phyloP scores from a whole-genome alignment of 176 grass and related monocot species.

The Otatea glauca region DNA sequence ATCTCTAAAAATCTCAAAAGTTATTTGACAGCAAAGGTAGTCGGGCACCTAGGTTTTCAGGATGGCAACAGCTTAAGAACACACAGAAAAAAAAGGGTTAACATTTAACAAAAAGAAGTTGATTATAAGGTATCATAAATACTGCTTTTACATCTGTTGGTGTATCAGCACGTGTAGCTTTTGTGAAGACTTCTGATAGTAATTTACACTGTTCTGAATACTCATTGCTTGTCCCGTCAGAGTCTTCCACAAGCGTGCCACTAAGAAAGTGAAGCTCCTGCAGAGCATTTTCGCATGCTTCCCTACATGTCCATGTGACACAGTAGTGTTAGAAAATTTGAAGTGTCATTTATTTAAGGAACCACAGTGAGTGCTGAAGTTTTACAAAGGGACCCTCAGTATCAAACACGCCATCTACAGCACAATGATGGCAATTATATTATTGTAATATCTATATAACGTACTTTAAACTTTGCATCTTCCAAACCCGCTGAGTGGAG shows the following conservation, averaged over 20 bases:
- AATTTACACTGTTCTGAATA: slow-evolving; percentile 61
- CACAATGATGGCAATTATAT: background rate
- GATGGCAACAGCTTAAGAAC: slow-evolving; percentile 32
- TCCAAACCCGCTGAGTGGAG: slow-evolving; percentile 62
- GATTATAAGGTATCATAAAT: background rate
- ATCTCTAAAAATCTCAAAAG: slow-evolving; percentile 87
- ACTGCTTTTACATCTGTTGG: slow-evolving; percentile 65
- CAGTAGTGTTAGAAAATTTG: background rate
- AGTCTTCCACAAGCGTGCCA: slow-evolving; percentile 42
- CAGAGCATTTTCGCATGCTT: slow-evolving; percentile 75
- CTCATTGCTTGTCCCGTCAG: slow-evolving; percentile 39
- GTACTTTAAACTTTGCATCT: slow-evolving; percentile 75
- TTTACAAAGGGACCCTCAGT: background rate
- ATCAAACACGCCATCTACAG: background rate
- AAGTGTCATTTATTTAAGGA: background rate
- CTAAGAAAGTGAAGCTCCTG: slow-evolving; percentile 71
- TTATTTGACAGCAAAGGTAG: slow-evolving; percentile 84
- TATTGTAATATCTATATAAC: background rate
- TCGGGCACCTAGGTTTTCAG: slow-evolving; percentile 69
- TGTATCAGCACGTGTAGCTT: slow-evolving; percentile 51
- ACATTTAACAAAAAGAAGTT: background rate
- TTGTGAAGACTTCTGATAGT: slow-evolving; percentile 69
- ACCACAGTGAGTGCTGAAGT: background rate
- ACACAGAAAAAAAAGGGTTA: background rate
- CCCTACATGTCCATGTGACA: slow-evolving; percentile 46